A percentile compares a stretch with the other conserved stretches of the same genome.
phyloP scores from a whole-genome alignment of 495 filamentous ascomycete genomes.

The Amphirosellinia nigrospora region DNA sequence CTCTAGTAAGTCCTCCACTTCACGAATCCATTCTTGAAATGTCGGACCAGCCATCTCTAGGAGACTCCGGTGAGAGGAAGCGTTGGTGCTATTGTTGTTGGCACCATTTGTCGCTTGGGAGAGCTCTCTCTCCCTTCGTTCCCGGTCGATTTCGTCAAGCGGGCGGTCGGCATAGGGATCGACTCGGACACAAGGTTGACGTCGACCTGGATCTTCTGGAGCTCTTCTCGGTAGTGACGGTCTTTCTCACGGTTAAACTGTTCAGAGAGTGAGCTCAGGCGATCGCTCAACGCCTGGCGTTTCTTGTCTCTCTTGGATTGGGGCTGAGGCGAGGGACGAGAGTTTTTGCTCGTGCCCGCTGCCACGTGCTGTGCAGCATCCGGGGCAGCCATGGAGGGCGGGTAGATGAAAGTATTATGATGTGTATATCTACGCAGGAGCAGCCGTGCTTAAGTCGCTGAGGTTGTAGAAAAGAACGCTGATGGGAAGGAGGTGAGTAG shows the following conservation, averaged over 20 bases:
- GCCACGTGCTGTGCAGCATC: constrained; percentile 34
- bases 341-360: constrained; percentile 30
- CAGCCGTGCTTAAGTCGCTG: neutral
- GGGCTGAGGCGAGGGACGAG: constrained; percentile 46
- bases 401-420: neutral
- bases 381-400: constrained; percentile 31
- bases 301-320: constrained; percentile 90
- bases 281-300: constrained; percentile 77
- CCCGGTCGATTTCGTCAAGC: constrained; percentile 69
- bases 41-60: constrained; percentile 76
- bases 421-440: neutral
- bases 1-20: constrained; percentile 85
- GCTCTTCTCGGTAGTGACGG: constrained; percentile 82
- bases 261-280: constrained; percentile 71
- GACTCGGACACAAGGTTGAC: constrained; percentile 84
- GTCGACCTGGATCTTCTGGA: constrained; percentile 87
- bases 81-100: constrained; percentile 51
- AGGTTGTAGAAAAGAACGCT: neutral
- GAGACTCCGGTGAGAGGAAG: constrained; percentile 47
- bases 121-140: constrained; percentile 67
- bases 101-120: constrained; percentile 65
- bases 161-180: constrained; percentile 76
- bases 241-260: constrained; percentile 83
- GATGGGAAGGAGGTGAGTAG: neutral
- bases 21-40: constrained; percentile 80